Percentiles rank a stretch among this genome's conserved stretches.
Evolutionary conservation across 805 yeast species (phyloP).

Genomic region (Candida krabiensis): DNA sequence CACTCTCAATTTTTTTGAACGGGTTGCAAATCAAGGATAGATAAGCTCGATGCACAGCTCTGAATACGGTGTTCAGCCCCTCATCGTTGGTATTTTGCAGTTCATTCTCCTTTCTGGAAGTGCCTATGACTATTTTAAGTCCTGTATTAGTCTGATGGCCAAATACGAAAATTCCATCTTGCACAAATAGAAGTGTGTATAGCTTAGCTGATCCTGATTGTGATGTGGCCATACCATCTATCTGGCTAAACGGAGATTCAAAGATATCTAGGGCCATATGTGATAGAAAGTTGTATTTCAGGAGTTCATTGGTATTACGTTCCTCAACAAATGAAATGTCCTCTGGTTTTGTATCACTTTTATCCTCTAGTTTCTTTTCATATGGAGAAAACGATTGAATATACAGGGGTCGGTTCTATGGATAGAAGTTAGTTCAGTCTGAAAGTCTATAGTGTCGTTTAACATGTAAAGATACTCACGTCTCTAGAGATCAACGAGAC

Average conservation of each 20-base stretch:
- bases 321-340: conserved; percentile 27
- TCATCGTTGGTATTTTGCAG: conserved; percentile 10
- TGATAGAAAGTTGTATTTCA: conserved; percentile 68
- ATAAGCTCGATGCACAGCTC: conserved; percentile 53
- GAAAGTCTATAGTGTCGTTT: background rate
- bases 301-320: conserved; percentile 41
- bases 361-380: conserved; percentile 19
- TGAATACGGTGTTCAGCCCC: conserved; percentile 31
- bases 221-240: conserved; percentile 10
- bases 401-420: conserved; percentile 54
- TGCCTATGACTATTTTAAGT: conserved; percentile 62
- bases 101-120: conserved; percentile 35
- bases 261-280: conserved; percentile 76
- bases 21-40: conserved; percentile 62
- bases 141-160: conserved; percentile 72
- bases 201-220: conserved; percentile 29
- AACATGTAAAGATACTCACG: conserved; percentile 28
- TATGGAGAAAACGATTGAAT: conserved; percentile 50
- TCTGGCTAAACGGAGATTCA: conserved; percentile 42
- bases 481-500: conserved; percentile 58
- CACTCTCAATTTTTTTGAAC: conserved; percentile 41
- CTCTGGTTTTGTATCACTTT: conserved; percentile 11
- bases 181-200: conserved; percentile 55
- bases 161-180: conserved; percentile 65
- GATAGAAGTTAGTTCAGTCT: conserved; percentile 1